Evolutionary conservation across 1,139 yeast genomes (phyloP), one percentile per base, ranked within the genome.

Genomic region (Wickerhamomyces sp.): DNA sequence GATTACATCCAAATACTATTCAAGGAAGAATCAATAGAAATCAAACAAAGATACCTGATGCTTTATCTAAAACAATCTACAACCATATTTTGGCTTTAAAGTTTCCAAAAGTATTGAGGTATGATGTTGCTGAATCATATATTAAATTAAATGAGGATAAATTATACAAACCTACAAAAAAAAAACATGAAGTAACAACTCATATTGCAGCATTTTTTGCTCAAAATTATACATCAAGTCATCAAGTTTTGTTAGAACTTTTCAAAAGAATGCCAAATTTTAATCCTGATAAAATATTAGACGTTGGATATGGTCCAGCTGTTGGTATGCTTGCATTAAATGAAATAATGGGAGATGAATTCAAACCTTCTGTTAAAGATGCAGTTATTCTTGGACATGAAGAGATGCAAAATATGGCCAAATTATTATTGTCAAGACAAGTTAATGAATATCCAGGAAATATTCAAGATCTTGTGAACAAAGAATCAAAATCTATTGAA

Each of bases 271-370:
- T 72, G 6, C 53, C 53, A 13, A 61, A 61, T 1, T 88, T 90
- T 66, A 65, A 66, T 33, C 97, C 97, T 0, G 61, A 73, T 32
- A 69, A 77, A 14, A 77, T 93, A 0, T 70, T 93, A 46, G 95
- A 89, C 57, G 78, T 89, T 8, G 95, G 97, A 0, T 82, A 77
- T 60, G 99, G 99, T 0, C 98, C 99, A 1, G 94, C 93, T 1
- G 84, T 95, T 0, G 98, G 97, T 1, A 82, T 93, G 70, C 71
- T 91, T 10, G 99, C 95, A 0, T 69, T 90, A 48, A 88, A 90
- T 60, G 96, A 90, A 56, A 60, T 90, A 1, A 77, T 87, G 81
- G 90, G 88, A 0, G 73, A 72, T 4, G 69, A 66, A 1, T 83
- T 77, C 68, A 65, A 68, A 26, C 93, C 96, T 0, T 69, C 67